Evolutionary conservation across 2,329 filamentous ascomycete species (phyloP).

Genomic region (Alternaria arbusti): DNA sequence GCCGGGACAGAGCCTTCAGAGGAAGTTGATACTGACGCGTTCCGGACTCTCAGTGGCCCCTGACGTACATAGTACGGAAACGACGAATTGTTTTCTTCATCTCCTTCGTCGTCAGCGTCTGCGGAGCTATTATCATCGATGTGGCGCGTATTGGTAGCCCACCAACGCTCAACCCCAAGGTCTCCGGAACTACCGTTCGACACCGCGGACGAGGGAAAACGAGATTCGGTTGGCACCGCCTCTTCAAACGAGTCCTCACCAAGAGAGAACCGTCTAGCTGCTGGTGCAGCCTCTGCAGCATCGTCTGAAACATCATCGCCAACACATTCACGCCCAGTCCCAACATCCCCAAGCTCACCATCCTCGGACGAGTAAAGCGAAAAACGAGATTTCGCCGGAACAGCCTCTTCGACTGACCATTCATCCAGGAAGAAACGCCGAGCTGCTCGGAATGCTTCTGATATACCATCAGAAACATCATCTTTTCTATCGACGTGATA

Average conservation of each 20-base stretch:
- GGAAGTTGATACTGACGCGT: background rate
- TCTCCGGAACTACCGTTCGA: background rate
- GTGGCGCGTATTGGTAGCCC: background rate
- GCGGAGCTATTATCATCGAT: background rate
- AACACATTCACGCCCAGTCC: too few relatives aligned
- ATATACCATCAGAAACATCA: accelerated
- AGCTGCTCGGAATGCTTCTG: background rate
- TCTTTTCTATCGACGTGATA: background rate
- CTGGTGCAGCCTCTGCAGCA: background rate
- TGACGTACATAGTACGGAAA: background rate
- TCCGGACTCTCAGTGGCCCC: background rate
- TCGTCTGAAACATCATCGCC: background rate
- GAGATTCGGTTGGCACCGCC: background rate
- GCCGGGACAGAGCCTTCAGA: background rate
- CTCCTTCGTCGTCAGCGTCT: background rate
- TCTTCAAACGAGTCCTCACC: background rate
- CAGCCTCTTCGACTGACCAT: background rate
- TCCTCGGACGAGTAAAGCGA: background rate
- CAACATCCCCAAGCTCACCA: background rate
- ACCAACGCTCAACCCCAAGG: background rate
- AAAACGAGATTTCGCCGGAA: background rate
- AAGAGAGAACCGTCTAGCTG: background rate
- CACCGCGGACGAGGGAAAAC: background rate
- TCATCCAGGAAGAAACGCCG: background rate
- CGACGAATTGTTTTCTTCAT: background rate